These are phyloP conservation scores for Diaporthe aspalathi DNA, from an alignment of 2,329 filamentous ascomycete species.

Conservation along the genomic window DNA sequence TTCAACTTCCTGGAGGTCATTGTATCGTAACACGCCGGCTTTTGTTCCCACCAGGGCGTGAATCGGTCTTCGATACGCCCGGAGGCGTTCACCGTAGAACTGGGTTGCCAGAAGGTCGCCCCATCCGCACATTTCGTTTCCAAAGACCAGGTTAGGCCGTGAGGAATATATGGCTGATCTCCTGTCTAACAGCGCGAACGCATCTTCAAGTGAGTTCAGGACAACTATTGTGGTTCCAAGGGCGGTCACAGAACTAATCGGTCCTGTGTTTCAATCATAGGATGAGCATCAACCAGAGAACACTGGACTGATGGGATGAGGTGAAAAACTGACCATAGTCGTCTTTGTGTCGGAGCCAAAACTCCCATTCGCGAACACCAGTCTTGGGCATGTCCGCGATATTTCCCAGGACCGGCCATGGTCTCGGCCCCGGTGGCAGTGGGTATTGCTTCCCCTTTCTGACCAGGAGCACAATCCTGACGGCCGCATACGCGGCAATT, in stretches of 20 bases:
- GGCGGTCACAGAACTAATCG: constrained; percentile 30
- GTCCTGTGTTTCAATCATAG: not conserved
- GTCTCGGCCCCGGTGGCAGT: constrained; percentile 30
- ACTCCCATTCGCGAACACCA: constrained; percentile 23
- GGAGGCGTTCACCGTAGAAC: not conserved
- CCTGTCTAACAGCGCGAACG: constrained; percentile 29
- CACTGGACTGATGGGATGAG: not conserved
- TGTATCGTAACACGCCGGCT: not conserved
- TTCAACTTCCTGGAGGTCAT: constrained; percentile 20
- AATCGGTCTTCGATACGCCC: not conserved
- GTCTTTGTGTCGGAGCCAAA: constrained; percentile 28
- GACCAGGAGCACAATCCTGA: not conserved
- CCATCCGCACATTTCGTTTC: constrained; percentile 29
- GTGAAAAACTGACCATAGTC: not conserved
- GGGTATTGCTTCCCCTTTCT: not conserved
- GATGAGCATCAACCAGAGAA: not conserved
- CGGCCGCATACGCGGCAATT: constrained; percentile 2
- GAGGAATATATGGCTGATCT: constrained; percentile 25
- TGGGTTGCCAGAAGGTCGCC: not conserved
- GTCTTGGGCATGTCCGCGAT: constrained; percentile 12
- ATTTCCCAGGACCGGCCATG: constrained; percentile 25
- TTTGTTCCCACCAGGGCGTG: constrained; percentile 20
- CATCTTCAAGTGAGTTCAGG: not conserved
- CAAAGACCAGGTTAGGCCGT: constrained; percentile 1
- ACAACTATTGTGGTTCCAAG: constrained; percentile 28